Base-by-base conservation (phyloP, 2,329 filamentous ascomycete genomes). In the Trichoderma atroviride region DNA sequence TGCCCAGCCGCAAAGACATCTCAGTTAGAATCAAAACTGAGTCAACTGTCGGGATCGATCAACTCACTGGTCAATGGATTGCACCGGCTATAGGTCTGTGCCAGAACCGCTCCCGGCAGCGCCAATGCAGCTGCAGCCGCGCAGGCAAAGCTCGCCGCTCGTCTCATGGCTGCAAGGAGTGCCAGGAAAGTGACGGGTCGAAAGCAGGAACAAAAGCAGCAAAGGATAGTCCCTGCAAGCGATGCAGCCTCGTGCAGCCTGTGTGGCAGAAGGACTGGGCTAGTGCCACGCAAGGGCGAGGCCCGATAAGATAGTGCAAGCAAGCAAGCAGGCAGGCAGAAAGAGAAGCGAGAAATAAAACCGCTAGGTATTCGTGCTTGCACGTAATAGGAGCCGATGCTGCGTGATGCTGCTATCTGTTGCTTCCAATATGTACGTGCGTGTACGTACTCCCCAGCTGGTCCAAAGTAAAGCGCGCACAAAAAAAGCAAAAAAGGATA, bases 51-150 rank as follows among this genome's bases (percentile, higher is more conserved):
- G 29, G 19, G 22, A 67, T 14, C 5, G 5, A 40, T 59, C 63
- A 67, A 59, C 78, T 73, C 77, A 81, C 76, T 74, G 27, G 76
- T 71, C 55, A 81, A 71, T 24, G 81, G 81, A 65, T 82, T 82
- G 73, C 81, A 82, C 70, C 71, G 74, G 66, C 80, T 81, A 74
- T 76, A 82, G 69, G 81, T 83, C 70, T 83, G 81, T 6, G 80
- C 80, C 35, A 75, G 74, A 31, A 70, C 77, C 29, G 74, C 69
- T 29, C 71, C 70, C 31, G 74, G 60, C 47, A 79, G 69, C 52
- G 40, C 56, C 58, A 68, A 47, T 24, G 65, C 64, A 63, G 58
- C 53, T 14, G 53, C n/a, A 53, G 69, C 69, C 50, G 59, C 65
- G 19, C 29, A 43, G 31, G 69, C 66, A 27, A 69, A 19, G 64